Evolutionary conservation across 345 rosid genomes (phyloP).

Genomic region (Salix caprea): DNA sequence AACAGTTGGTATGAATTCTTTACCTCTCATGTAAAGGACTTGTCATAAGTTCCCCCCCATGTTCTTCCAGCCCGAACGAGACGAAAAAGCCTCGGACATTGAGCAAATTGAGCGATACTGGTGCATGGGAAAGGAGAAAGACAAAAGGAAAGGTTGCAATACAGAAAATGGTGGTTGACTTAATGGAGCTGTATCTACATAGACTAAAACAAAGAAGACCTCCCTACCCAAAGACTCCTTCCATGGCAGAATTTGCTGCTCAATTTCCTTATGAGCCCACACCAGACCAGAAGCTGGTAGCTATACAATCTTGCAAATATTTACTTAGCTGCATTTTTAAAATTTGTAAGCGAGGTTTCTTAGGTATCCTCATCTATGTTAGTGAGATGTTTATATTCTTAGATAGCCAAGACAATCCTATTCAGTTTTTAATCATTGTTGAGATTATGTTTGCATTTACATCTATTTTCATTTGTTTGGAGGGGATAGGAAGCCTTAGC

Average conservation of each 20-base stretch:
- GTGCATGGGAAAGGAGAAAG: constrained; percentile 86
- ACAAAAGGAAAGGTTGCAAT: constrained; percentile 90
- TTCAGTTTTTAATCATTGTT: not conserved
- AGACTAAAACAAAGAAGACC: constrained; percentile 81
- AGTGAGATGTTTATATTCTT: not conserved
- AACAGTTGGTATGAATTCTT: not conserved
- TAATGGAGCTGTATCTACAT: constrained; percentile 92
- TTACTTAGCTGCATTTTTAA: constrained; percentile 3
- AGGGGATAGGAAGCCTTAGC: not conserved
- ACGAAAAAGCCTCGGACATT: constrained; percentile 65
- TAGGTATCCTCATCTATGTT: not conserved
- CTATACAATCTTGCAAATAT: not conserved
- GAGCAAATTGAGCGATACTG: constrained; percentile 82
- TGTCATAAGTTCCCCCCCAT: not conserved
- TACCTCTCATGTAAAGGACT: not conserved
- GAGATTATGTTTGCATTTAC: not conserved
- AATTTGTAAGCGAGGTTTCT: not conserved
- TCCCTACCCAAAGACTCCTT: constrained; percentile 67
- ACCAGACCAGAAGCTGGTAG: constrained; percentile 82
- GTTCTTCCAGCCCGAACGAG: constrained; percentile 69
- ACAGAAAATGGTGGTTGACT: constrained; percentile 96
- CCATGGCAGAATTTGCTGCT: constrained; percentile 58
- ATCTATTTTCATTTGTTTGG: not conserved
- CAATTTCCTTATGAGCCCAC: constrained; percentile 83
- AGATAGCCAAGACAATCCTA: not conserved